These are phyloP conservation scores for Hawksworthiomyces lignivorus DNA, from an alignment of 2,329 filamentous ascomycete species.

Conservation along the genomic window DNA sequence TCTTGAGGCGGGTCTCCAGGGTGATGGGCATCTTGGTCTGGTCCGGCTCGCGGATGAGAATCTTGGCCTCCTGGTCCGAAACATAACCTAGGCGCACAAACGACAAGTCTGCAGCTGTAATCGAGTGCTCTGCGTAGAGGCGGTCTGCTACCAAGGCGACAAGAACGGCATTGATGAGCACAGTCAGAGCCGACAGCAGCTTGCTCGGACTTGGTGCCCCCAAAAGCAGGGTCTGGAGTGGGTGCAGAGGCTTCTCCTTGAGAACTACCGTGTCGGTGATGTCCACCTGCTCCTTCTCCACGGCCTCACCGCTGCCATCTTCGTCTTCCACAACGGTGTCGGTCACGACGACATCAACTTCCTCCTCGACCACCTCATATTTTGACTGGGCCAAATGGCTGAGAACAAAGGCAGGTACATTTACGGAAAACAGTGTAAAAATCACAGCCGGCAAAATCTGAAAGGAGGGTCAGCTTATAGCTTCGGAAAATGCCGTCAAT, in stretches of 20 bases:
- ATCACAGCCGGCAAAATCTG: constrained; percentile 29
- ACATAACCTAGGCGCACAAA: constrained; percentile 86
- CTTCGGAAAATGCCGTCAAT: background rate
- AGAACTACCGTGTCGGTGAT: constrained; percentile 56
- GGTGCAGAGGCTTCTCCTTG: constrained; percentile 46
- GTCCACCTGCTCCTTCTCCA: constrained; percentile 45
- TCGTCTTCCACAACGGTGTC: constrained; percentile 33
- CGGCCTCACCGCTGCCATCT: constrained; percentile 26
- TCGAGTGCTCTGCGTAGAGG: constrained; percentile 64
- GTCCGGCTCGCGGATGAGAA: constrained; percentile 81
- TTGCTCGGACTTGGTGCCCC: constrained; percentile 69
- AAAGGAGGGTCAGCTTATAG: background rate
- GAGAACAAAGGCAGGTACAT: constrained; percentile 54
- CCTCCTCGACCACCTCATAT: constrained; percentile 52
- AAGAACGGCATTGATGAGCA: constrained; percentile 64
- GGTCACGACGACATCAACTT: constrained; percentile 48
- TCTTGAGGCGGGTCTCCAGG: constrained; percentile 55
- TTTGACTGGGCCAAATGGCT: constrained; percentile 49
- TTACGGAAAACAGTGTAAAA: constrained; percentile 57
- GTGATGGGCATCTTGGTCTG: constrained; percentile 65
- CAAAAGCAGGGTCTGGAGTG: constrained; percentile 60
- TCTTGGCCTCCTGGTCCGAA: constrained; percentile 67
- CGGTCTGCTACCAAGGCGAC: constrained; percentile 68
- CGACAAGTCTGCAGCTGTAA: constrained; percentile 67
- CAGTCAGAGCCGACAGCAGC: constrained; percentile 57